phyloP scores from a whole-genome alignment of 345 rosid genomes.

The Salix exigua region DNA sequence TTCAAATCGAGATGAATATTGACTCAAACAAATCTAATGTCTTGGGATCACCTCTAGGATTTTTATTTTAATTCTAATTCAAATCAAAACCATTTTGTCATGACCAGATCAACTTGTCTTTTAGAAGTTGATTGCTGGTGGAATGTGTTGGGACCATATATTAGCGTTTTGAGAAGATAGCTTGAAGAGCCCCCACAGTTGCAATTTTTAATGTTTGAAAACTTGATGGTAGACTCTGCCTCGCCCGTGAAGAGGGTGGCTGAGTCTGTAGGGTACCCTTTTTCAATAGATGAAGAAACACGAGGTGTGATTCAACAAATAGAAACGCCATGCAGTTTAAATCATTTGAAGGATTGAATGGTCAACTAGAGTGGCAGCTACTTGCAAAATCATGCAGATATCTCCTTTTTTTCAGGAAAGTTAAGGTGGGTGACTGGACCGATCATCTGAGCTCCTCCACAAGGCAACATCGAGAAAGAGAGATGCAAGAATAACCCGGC shows the following conservation, averaged over 20 bases:
- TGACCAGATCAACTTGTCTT: too few species aligned
- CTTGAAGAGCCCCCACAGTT: neutral
- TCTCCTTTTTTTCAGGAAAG: conserved; percentile 16
- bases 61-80: too few species aligned
- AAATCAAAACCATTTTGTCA: too few species aligned
- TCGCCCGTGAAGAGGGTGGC: neutral
- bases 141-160: neutral
- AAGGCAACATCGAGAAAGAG: neutral
- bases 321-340: conserved; percentile 14
- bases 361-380: conserved; percentile 10
- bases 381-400: conserved; percentile 1
- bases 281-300: conserved; percentile 17
- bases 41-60: too few species aligned
- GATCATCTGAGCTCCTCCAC: conserved; percentile 11
- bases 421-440: conserved; percentile 24
- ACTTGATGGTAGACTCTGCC: neutral
- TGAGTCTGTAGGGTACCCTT: conserved; percentile 14
- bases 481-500: conserved; percentile 16
- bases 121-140: neutral
- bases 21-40: too few species aligned
- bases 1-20: too few species aligned
- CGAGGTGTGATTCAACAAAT: conserved; percentile 9
- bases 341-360: conserved; percentile 22
- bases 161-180: conserved; percentile 1
- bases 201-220: neutral